These are phyloP conservation scores for Pseudozyma sp. DNA, from an alignment of 1,284 basidiomycete genomes.

Conservation along the genomic window DNA sequence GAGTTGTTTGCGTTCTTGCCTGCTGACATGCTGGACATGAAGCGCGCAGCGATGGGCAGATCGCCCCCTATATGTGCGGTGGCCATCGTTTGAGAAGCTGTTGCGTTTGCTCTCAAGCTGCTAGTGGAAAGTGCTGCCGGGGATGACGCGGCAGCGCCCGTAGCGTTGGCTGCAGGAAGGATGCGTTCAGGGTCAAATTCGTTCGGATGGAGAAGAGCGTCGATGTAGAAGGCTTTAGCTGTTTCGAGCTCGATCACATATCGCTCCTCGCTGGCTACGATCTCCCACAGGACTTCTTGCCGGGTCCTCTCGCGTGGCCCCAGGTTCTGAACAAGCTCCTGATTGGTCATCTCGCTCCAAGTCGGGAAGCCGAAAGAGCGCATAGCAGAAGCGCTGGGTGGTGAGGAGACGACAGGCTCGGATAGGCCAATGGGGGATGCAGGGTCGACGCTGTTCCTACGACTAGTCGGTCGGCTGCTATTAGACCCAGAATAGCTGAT, in stretches of 20 bases:
- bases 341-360: conserved; percentile 95
- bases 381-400: conserved; percentile 12
- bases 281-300: conserved; percentile 97
- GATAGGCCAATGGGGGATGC: conserved; percentile 12
- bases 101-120: neutral
- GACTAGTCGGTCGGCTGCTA: conserved; percentile 29
- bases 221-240: conserved; percentile 92
- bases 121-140: neutral
- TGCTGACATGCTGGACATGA: conserved; percentile 35
- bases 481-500: conserved; percentile 32
- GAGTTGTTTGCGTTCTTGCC: conserved; percentile 6
- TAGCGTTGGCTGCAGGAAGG: conserved; percentile 1
- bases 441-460: conserved; percentile 36
- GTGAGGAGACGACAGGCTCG: conserved; percentile 28
- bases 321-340: conserved; percentile 91
- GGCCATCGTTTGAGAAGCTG: neutral
- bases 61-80: conserved; percentile 19
- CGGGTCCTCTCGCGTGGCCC: conserved; percentile 91
- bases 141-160: neutral
- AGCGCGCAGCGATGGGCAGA: conserved; percentile 59
- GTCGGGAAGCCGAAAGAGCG: conserved; percentile 71
- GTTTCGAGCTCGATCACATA: conserved; percentile 89
- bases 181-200: conserved; percentile 36
- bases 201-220: conserved; percentile 81
- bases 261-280: conserved; percentile 95